Evolutionary conservation across 306 rosid genomes (phyloP).

Genomic region (Pueraria montana): DNA sequence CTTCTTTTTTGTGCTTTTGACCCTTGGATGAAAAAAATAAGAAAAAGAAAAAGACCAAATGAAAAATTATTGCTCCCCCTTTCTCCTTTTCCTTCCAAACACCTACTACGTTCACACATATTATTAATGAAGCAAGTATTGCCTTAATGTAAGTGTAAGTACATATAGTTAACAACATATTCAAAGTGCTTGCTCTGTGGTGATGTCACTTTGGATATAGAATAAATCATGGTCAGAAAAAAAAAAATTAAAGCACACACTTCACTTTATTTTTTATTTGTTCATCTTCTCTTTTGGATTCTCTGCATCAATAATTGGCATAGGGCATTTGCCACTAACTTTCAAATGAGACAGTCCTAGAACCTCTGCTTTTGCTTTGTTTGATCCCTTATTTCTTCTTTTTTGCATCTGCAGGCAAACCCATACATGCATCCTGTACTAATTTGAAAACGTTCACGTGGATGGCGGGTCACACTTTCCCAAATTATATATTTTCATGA

Average conservation of each 20-base stretch:
- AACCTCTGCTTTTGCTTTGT: slow-evolving; percentile 29
- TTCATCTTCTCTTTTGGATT: too few species aligned
- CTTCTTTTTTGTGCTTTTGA: too few species aligned
- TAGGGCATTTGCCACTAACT: not conserved
- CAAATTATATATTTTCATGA: slow-evolving; percentile 37
- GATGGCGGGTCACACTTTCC: slow-evolving; percentile 29
- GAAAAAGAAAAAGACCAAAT: too few species aligned
- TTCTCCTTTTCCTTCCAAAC: not conserved
- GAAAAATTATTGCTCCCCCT: not conserved
- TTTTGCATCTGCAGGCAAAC: not conserved
- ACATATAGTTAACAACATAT: not conserved
- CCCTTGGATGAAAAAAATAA: too few species aligned
- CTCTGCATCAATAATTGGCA: not conserved
- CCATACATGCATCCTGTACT: slow-evolving; percentile 17
- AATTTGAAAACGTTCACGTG: slow-evolving; percentile 30
- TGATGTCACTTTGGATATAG: too few species aligned
- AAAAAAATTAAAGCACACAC: not conserved
- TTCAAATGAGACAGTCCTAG: slow-evolving; percentile 25
- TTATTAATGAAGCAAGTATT: not conserved
- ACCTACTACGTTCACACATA: not conserved
- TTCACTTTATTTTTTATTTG: not conserved
- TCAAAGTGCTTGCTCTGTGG: not conserved
- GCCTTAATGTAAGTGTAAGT: not conserved
- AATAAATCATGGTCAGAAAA: too few species aligned
- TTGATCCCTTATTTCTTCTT: slow-evolving; percentile 13